phyloP scores from a whole-genome alignment of 345 rosid species.

The Toxicodendron radicans region DNA sequence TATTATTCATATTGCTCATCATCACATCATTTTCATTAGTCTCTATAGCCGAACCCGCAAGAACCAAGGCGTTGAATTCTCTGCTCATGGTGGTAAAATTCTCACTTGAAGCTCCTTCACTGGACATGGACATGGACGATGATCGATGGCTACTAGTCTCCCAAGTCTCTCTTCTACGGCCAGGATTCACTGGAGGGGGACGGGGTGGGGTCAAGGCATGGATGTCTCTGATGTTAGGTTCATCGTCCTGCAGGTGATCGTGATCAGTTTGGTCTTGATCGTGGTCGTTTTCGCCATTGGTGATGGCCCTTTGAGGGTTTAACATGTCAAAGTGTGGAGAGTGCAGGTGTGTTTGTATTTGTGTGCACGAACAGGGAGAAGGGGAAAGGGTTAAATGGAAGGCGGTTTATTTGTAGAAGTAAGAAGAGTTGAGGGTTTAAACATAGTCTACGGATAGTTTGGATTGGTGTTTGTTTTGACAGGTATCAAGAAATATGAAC shows the following conservation, averaged over 20 bases:
- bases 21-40: constrained; percentile 24
- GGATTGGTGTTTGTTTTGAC: not conserved
- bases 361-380: not conserved
- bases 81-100: constrained; percentile 89
- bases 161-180: constrained; percentile 41
- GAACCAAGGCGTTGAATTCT: constrained; percentile 92
- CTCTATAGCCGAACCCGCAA: constrained; percentile 68
- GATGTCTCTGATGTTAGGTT: constrained; percentile 65
- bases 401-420: not conserved
- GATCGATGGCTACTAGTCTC: constrained; percentile 51
- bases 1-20: constrained; percentile 4
- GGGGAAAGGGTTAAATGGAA: not conserved
- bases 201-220: constrained; percentile 68
- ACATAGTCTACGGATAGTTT: not conserved
- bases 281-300: constrained; percentile 24
- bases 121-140: constrained; percentile 39
- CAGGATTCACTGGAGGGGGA: constrained; percentile 40
- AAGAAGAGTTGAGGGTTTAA: not conserved
- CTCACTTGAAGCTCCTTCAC: constrained; percentile 57
- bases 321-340: constrained; percentile 21
- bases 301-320: constrained; percentile 25
- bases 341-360: not conserved
- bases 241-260: constrained; percentile 20
- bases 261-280: constrained; percentile 11
- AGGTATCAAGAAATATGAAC: constrained; percentile 16